phyloP scores from a whole-genome alignment of 2,329 filamentous ascomycete genomes.

The Teratosphaeria viscida region DNA sequence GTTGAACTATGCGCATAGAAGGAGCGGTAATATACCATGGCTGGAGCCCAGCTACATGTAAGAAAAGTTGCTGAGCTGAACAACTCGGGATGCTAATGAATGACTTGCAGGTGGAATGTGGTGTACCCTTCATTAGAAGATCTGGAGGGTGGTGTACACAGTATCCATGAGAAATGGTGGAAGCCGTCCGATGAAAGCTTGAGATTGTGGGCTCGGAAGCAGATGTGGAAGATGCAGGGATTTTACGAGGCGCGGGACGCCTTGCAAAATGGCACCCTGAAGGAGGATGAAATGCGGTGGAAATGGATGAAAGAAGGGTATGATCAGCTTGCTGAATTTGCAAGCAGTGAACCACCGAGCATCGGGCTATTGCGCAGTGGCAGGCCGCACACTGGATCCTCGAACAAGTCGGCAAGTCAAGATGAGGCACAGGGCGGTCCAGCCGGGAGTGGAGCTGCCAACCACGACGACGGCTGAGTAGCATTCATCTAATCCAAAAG shows the following conservation, averaged over 20 bases:
- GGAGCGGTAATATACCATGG: conserved; percentile 33
- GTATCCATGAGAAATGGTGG: background rate
- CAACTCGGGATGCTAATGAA: background rate
- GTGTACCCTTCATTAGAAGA: background rate
- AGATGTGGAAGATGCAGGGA: background rate
- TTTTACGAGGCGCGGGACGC: background rate
- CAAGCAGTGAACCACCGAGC: background rate
- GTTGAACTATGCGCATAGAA: conserved; percentile 30
- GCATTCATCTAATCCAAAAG: background rate
- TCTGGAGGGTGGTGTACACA: background rate
- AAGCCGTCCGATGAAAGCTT: background rate
- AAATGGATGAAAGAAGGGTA: background rate
- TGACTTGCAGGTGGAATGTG: background rate
- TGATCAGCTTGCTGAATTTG: background rate
- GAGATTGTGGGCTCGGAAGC: background rate
- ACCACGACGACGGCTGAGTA: background rate
- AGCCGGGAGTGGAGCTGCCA: no score
- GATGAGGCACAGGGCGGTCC: background rate
- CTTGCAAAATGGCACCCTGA: background rate
- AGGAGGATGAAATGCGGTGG: background rate
- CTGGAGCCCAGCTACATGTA: background rate
- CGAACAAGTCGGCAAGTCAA: background rate
- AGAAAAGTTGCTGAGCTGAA: background rate
- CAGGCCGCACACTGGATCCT: background rate
- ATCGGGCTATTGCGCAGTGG: background rate